phyloP scores from a whole-genome alignment of 2,329 filamentous ascomycete species.

The Penicillium sp. region DNA sequence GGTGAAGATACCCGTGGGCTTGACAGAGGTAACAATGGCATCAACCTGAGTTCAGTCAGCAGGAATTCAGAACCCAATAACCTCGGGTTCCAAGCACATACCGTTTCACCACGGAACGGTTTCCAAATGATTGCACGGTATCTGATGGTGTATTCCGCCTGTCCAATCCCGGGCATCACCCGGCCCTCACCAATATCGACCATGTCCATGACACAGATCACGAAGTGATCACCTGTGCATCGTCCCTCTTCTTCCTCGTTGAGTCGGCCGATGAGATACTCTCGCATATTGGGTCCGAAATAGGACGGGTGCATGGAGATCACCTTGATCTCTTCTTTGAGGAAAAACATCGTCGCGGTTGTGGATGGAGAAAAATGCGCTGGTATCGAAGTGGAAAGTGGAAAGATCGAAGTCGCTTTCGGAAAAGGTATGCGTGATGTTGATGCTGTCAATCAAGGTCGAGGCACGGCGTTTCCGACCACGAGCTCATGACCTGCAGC shows the following conservation, averaged over 20 bases:
- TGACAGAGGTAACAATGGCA: conserved; percentile 87
- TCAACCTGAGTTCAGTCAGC: conserved; percentile 66
- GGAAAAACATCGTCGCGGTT: conserved; percentile 79
- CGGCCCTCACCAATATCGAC: conserved; percentile 92
- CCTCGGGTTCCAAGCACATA: conserved; percentile 50
- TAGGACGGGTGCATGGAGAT: conserved; percentile 96
- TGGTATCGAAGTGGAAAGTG: background rate
- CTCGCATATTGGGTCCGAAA: conserved; percentile 90
- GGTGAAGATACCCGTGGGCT: conserved; percentile 78
- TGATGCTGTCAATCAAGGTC: conserved; percentile 12
- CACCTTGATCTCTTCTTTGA: conserved; percentile 92
- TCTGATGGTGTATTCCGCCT: conserved; percentile 90
- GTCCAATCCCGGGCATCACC: conserved; percentile 84
- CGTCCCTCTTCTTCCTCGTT: conserved; percentile 92
- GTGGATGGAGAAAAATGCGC: conserved; percentile 4
- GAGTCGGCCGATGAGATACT: conserved; percentile 84
- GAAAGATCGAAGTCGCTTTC: background rate
- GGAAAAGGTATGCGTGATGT: background rate
- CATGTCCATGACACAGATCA: conserved; percentile 96
- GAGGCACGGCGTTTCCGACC: conserved; percentile 12
- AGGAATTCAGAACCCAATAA: conserved; percentile 16
- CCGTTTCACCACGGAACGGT: conserved; percentile 96
- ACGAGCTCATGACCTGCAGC: conserved; percentile 15
- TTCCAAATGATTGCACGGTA: conserved; percentile 97
- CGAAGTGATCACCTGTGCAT: conserved; percentile 93